Conservation (phyloP, 371 early-diverging fungal species). For the Entomophthora muscae region DNA sequence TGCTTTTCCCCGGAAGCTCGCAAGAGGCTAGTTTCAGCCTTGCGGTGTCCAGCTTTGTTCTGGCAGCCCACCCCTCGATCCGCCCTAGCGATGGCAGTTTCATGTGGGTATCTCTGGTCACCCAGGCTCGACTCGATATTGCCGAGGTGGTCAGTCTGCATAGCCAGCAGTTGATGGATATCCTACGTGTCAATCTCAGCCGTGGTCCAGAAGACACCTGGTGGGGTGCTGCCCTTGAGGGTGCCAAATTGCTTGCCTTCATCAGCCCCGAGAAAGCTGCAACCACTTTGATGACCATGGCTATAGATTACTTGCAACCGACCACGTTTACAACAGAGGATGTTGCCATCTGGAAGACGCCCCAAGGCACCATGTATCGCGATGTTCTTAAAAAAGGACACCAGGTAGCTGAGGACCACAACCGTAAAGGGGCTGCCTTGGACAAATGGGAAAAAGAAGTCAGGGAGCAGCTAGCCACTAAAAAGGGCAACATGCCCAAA, state of each 20-base stretch:
- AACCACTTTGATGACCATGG: slow-evolving; percentile 21
- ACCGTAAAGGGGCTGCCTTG: slow-evolving; percentile 35
- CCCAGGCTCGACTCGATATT: not conserved
- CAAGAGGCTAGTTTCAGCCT: not conserved
- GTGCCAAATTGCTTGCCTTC: slow-evolving; percentile 35
- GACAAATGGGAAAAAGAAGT: slow-evolving; percentile 76
- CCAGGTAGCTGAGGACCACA: slow-evolving; percentile 25
- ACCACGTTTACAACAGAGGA: slow-evolving; percentile 30
- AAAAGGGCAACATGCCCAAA: slow-evolving; percentile 25
- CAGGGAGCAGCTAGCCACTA: slow-evolving; percentile 56
- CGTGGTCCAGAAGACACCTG: not conserved
- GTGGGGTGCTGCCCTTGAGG: slow-evolving; percentile 24
- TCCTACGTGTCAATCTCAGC: not conserved
- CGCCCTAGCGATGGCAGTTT: slow-evolving; percentile 5
- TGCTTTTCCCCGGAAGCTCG: not conserved
- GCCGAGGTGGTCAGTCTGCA: not conserved
- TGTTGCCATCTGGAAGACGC: slow-evolving; percentile 43
- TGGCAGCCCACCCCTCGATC: not conserved
- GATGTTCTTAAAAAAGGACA: slow-evolving; percentile 32
- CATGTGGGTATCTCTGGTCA: slow-evolving; percentile 5
- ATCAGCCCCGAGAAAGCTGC: slow-evolving; percentile 27
- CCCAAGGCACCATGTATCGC: slow-evolving; percentile 40
- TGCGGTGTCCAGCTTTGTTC: not conserved
- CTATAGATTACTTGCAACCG: slow-evolving; percentile 16
- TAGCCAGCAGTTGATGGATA: not conserved